Evolutionary conservation across 495 filamentous ascomycete genomes (phyloP).

Genomic region (Neurospora sp.): DNA sequence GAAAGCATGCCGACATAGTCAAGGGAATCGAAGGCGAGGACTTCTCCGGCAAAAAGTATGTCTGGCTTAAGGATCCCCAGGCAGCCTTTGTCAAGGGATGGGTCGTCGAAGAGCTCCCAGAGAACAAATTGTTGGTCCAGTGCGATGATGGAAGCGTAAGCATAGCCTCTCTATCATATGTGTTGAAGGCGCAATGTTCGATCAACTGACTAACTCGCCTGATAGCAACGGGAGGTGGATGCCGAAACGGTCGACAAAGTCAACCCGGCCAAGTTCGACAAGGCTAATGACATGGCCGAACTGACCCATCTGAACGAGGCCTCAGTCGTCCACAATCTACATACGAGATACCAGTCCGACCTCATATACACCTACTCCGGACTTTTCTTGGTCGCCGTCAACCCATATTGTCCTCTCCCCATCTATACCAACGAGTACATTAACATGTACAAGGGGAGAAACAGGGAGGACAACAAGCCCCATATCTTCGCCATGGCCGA

Average conservation of each 20-base stretch:
- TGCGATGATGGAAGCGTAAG: conserved; percentile 89
- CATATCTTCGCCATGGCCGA: conserved; percentile 99
- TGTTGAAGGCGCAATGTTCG: background rate
- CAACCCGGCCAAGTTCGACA: conserved; percentile 99
- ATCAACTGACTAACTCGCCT: conserved; percentile 14
- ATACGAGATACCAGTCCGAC: conserved; percentile 87
- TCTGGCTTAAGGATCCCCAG: conserved; percentile 85
- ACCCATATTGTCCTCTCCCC: conserved; percentile 88
- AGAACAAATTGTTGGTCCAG: conserved; percentile 65
- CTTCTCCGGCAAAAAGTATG: conserved; percentile 97
- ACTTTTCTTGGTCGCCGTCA: conserved; percentile 91
- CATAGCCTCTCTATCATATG: background rate
- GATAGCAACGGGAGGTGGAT: conserved; percentile 76
- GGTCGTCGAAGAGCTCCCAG: conserved; percentile 71
- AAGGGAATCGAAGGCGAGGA: conserved; percentile 85
- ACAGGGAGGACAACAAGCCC: conserved; percentile 85
- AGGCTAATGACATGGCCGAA: conserved; percentile 98
- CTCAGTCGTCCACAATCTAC: conserved; percentile 94
- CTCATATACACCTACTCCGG: conserved; percentile 99
- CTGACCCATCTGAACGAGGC: conserved; percentile 96
- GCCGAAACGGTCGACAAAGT: conserved; percentile 89
- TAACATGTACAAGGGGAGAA: conserved; percentile 90
- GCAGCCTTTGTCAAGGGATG: conserved; percentile 86
- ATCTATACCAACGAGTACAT: conserved; percentile 97
- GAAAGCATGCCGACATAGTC: conserved; percentile 55